Evolutionary conservation across 495 filamentous ascomycete genomes (phyloP).

Genomic region (Penicillium cataractarum): DNA sequence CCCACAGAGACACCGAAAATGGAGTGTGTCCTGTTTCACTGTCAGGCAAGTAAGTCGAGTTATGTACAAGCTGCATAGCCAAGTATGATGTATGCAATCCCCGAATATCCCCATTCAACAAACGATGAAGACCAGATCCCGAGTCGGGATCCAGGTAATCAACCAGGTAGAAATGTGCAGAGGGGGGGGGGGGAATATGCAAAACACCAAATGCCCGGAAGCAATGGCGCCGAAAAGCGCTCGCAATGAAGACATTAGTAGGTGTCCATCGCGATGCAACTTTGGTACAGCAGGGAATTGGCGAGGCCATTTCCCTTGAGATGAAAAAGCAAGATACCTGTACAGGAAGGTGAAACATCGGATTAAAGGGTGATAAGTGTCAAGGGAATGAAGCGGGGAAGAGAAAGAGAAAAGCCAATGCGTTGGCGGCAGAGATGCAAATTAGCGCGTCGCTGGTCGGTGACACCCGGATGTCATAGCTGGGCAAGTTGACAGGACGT

Average conservation of each 20-base stretch:
- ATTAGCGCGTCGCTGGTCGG: slow-evolving; percentile 8
- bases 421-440: slow-evolving; percentile 12
- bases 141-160: neutral
- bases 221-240: slow-evolving; percentile 6
- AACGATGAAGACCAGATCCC: slow-evolving; percentile 6
- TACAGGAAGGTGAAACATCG: slow-evolving; percentile 38
- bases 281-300: slow-evolving; percentile 35
- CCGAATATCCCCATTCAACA: slow-evolving; percentile 4
- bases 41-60: slow-evolving; percentile 21
- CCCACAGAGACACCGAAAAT: slow-evolving; percentile 17
- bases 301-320: slow-evolving; percentile 19
- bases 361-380: slow-evolving; percentile 45
- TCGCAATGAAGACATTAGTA: slow-evolving; percentile 11
- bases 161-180: neutral
- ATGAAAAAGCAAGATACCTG: slow-evolving; percentile 22
- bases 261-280: slow-evolving; percentile 31
- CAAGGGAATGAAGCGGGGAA: slow-evolving; percentile 27
- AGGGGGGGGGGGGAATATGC: neutral
- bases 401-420: slow-evolving; percentile 35
- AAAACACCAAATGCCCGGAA: slow-evolving; percentile 18
- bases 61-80: slow-evolving; percentile 50
- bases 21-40: slow-evolving; percentile 22
- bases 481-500: slow-evolving; percentile 16
- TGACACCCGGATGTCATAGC: neutral
- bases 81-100: slow-evolving; percentile 21